These are phyloP conservation scores for Thalassia testudinum DNA, from an alignment of 116 monocot species.

Conservation along the genomic window DNA sequence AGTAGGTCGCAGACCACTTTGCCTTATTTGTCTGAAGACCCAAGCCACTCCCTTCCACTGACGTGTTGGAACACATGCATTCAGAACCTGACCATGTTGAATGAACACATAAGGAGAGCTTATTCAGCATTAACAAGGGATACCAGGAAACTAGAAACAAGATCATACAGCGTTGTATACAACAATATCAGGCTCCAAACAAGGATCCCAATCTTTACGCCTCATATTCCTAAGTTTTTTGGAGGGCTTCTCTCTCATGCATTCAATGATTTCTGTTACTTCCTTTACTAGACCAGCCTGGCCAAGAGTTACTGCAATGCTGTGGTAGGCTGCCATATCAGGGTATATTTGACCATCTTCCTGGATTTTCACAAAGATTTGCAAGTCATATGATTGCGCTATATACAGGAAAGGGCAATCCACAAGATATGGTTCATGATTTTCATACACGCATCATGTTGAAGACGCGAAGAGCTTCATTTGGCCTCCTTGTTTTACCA, in stretches of 20 bases:
- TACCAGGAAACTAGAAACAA: too few relatives aligned
- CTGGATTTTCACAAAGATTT: slow-evolving; percentile 20
- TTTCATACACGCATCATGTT: slow-evolving; percentile 50
- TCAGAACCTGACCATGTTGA: slow-evolving; percentile 38
- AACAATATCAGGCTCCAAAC: slow-evolving; percentile 73
- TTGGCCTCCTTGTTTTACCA: slow-evolving; percentile 64
- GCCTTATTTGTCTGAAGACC: slow-evolving; percentile 67
- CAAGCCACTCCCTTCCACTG: slow-evolving; percentile 99
- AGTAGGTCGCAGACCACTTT: slow-evolving; percentile 48
- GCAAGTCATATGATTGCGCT: too few relatives aligned
- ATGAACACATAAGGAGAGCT: too few relatives aligned
- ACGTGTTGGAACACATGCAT: slow-evolving; percentile 68
- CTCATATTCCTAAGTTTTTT: slow-evolving; percentile 63
- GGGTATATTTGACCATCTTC: slow-evolving; percentile 82
- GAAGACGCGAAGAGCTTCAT: slow-evolving; percentile 75
- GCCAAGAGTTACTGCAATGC: slow-evolving; percentile 88
- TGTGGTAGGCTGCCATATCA: slow-evolving; percentile 92
- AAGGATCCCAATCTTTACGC: slow-evolving; percentile 60
- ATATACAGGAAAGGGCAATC: background rate
- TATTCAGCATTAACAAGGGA: too few relatives aligned
- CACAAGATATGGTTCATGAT: background rate
- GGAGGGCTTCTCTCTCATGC: slow-evolving; percentile 67
- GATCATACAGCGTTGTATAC: slow-evolving; percentile 33
- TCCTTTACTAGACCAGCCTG: slow-evolving; percentile 90
- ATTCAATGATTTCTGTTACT: slow-evolving; percentile 47